Percentiles rank a stretch among this genome's conserved stretches.
phyloP scores from a whole-genome alignment of 306 rosid species.

The Sphenostylis stenocarpa region DNA sequence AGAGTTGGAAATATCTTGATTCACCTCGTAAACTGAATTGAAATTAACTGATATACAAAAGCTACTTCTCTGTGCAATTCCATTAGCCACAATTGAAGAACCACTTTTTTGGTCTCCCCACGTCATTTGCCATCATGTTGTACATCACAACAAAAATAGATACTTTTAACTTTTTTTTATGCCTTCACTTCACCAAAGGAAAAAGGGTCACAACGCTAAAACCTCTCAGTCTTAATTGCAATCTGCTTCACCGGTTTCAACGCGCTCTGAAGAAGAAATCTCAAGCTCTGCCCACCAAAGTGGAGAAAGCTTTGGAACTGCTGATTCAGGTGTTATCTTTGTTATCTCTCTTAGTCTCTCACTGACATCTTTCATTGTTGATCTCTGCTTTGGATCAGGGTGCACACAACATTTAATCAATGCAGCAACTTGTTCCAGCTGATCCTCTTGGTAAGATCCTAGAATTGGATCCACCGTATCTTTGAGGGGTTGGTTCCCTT shows the following conservation, averaged over 20 bases:
- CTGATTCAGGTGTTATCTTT: conserved; percentile 71
- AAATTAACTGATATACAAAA: conserved; percentile 20
- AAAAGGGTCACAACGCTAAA: conserved; percentile 8
- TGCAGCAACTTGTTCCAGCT: conserved; percentile 59
- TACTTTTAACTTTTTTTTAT: conserved; percentile 28
- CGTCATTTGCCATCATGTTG: conserved; percentile 19
- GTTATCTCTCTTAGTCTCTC: conserved; percentile 67
- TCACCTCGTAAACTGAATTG: background rate
- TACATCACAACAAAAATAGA: conserved; percentile 12
- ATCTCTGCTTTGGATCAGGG: conserved; percentile 58
- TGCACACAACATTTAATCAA: conserved; percentile 56
- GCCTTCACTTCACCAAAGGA: conserved; percentile 28
- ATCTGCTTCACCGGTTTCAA: conserved; percentile 33
- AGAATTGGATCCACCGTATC: conserved; percentile 76
- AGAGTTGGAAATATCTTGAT: background rate
- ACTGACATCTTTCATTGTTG: conserved; percentile 63
- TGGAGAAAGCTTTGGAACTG: conserved; percentile 71
- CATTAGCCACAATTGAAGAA: background rate
- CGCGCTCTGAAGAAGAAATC: conserved; percentile 57
- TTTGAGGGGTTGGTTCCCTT: conserved; percentile 48
- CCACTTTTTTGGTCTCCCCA: conserved; percentile 23
- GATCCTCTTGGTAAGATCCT: conserved; percentile 56
- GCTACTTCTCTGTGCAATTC: conserved; percentile 2
- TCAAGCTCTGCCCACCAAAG: conserved; percentile 99
- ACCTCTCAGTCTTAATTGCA: conserved; percentile 29